phyloP scores from a whole-genome alignment of 208 protist species.

The Acanthamoeba triangularis region DNA sequence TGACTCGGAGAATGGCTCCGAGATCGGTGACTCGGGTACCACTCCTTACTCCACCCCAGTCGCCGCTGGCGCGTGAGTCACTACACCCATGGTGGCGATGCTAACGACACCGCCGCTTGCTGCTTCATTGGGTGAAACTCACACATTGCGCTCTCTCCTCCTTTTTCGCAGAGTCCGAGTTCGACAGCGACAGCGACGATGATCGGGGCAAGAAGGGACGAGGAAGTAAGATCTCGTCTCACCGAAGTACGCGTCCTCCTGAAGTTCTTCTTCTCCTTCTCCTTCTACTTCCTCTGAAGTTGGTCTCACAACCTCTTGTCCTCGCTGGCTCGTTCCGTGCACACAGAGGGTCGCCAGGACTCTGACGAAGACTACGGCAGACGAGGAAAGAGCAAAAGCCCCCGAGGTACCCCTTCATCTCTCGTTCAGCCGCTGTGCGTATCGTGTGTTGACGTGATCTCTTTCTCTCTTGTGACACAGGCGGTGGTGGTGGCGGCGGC shows the following conservation, averaged over 20 bases:
- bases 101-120: too few species aligned
- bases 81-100: neutral
- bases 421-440: too few species aligned
- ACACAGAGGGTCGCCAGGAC: neutral
- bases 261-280: neutral
- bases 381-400: neutral
- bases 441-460: neutral
- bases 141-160: too few species aligned
- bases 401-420: too few species aligned
- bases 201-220: neutral
- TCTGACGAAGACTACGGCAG: neutral
- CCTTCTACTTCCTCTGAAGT: neutral
- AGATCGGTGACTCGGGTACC: neutral
- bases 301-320: too few species aligned
- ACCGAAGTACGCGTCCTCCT: neutral
- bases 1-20: neutral
- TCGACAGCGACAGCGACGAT: conserved; percentile 8
- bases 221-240: neutral
- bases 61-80: too few species aligned
- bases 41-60: neutral
- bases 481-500: neutral
- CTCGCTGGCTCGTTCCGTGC: neutral
- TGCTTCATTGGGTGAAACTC: too few species aligned
- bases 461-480: neutral
- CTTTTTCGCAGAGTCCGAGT: neutral